Conservation (phyloP, 768 basidiomycete genomes). For the Pleurotus ostreatus region DNA sequence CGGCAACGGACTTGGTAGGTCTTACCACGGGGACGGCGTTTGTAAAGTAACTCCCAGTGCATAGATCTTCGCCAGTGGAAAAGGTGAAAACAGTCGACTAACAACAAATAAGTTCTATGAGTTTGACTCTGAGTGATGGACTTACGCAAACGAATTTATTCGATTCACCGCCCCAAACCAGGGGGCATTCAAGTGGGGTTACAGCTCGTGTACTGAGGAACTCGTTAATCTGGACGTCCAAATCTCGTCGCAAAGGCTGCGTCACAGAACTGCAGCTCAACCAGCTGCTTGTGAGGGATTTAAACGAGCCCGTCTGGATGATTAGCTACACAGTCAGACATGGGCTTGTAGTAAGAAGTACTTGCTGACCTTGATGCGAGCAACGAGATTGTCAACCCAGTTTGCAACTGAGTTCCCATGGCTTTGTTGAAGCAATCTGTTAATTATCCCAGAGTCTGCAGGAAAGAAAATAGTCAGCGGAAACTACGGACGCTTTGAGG, state of each 20-base stretch:
- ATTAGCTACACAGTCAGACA: background rate
- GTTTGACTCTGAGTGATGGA: conserved; percentile 3
- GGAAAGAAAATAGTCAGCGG: background rate
- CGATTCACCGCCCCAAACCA: conserved; percentile 44
- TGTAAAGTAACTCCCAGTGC: conserved; percentile 36
- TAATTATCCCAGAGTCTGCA: conserved; percentile 37
- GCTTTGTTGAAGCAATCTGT: conserved; percentile 27
- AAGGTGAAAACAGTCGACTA: conserved; percentile 42
- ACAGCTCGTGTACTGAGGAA: conserved; percentile 27
- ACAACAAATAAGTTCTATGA: background rate
- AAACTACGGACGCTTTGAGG: background rate
- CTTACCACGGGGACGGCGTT: conserved; percentile 31
- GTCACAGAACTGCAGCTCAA: conserved; percentile 37
- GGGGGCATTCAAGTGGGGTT: conserved; percentile 39
- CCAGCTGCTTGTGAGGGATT: conserved; percentile 28
- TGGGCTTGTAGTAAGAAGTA: no score
- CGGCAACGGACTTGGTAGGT: no score
- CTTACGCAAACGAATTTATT: conserved; percentile 42
- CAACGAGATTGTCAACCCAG: conserved; percentile 35
- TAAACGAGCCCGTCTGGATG: conserved; percentile 28
- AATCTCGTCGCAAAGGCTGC: conserved; percentile 18
- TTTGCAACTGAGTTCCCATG: conserved; percentile 31
- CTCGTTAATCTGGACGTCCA: conserved; percentile 27
- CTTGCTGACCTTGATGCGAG: conserved; percentile 34
- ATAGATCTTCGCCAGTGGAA: conserved; percentile 36